Evolutionary conservation across 2,329 filamentous ascomycete genomes (phyloP).

Genomic region (Talaromyces sp.): DNA sequence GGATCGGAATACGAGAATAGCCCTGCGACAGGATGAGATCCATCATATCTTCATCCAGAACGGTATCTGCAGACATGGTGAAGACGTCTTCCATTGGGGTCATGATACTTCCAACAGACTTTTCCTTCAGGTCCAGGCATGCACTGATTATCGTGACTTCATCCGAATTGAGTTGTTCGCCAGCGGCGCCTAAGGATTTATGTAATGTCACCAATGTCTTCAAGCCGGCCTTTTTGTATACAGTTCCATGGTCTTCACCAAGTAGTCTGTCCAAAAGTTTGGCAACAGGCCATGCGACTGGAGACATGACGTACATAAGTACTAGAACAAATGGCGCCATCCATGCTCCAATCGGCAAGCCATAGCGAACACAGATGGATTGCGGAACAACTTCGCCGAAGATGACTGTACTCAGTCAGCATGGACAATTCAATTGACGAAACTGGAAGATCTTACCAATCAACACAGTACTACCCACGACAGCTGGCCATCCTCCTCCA

Average conservation of each 20-base stretch:
- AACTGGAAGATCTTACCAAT: conserved; percentile 54
- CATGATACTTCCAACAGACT: conserved; percentile 93
- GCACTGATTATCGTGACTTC: conserved; percentile 99
- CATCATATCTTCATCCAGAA: conserved; percentile 91
- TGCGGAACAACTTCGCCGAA: conserved; percentile 97
- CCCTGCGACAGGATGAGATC: conserved; percentile 88
- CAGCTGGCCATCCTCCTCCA: conserved; percentile 89
- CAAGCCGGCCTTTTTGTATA: conserved; percentile 96
- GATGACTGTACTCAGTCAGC: conserved; percentile 65
- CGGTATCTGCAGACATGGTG: conserved; percentile 89
- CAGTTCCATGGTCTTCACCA: conserved; percentile 90
- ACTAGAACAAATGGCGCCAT: conserved; percentile 82
- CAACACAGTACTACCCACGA: conserved; percentile 85
- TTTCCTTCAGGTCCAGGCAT: conserved; percentile 92
- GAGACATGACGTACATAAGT: conserved; percentile 89
- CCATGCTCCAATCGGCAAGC: conserved; percentile 88
- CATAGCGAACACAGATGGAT: conserved; percentile 93
- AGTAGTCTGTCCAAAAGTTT: conserved; percentile 92
- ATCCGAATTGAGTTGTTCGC: conserved; percentile 88
- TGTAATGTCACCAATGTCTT: conserved; percentile 96
- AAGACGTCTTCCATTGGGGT: conserved; percentile 98
- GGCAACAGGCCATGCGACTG: conserved; percentile 89
- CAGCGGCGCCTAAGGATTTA: conserved; percentile 79
- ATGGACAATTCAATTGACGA: not conserved
- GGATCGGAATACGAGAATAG: conserved; percentile 93